Evolutionary conservation across 352 stramenopile species (phyloP).

Genomic region (Globisporangium solare): DNA sequence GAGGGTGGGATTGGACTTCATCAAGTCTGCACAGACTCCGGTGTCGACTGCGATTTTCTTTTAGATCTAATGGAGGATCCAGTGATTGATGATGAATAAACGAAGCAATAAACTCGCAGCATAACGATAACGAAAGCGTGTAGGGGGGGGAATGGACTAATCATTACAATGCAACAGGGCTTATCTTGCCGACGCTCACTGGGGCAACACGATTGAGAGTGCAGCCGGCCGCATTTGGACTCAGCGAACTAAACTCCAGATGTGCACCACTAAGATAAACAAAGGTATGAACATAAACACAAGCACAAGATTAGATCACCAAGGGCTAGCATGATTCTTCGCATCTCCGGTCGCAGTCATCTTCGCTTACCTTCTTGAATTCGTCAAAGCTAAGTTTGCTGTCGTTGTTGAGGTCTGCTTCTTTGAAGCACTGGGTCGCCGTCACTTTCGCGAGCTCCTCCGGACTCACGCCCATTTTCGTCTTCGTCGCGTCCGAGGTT

Average conservation of each 20-base stretch:
- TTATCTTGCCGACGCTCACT: not conserved
- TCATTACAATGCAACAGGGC: conserved; percentile 16
- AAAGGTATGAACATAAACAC: conserved; percentile 6
- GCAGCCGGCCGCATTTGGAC: not conserved
- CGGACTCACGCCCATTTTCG: conserved; percentile 68
- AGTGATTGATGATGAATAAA: conserved; percentile 5
- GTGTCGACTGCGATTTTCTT: conserved; percentile 11
- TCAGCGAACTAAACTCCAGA: conserved; percentile 10
- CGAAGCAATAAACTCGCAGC: not conserved
- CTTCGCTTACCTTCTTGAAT: conserved; percentile 75
- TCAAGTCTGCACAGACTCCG: conserved; percentile 4
- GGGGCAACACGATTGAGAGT: conserved; percentile 4
- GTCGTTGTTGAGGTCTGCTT: conserved; percentile 80
- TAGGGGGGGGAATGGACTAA: conserved; percentile 14
- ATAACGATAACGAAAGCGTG: conserved; percentile 2
- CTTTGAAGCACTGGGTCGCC: conserved; percentile 80
- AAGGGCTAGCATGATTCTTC: not conserved
- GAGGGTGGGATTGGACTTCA: conserved; percentile 15
- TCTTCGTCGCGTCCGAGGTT: conserved; percentile 70
- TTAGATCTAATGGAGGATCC: conserved; percentile 8
- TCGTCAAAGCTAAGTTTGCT: conserved; percentile 86
- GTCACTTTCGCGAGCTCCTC: conserved; percentile 79
- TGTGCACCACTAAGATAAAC: conserved; percentile 16
- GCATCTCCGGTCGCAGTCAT: not conserved
- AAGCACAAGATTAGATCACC: conserved; percentile 3